Base-by-base conservation (phyloP, 106 monocot species). In the Vanilla planifolia region DNA sequence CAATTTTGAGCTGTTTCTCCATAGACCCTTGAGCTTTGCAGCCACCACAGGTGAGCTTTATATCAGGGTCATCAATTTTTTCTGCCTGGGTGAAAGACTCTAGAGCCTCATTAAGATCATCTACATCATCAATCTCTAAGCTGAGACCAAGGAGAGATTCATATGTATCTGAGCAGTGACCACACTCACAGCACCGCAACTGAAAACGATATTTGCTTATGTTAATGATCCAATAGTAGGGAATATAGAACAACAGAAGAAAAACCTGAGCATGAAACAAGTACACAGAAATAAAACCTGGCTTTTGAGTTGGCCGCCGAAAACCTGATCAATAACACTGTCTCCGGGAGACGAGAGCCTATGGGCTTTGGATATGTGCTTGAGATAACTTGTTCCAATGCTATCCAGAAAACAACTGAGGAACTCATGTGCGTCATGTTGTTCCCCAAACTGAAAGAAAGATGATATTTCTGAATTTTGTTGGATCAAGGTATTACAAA, bases 341-440 rank as follows among this genome's bases (percentile, higher is more conserved):
- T 71, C 51, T 26, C 51, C 59, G 32, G 60, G 61, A 17, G 65
- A 70, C 9, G 48, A 47, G 9, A 37, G 48, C 6, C 26, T 8
- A 16, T 35, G 20, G 11, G 64, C 67, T 20, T 71, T 48, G 6
- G 39, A 36, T 8, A 0, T 37, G 15, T 61, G 59, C 16, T 69
- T 62, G 32, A 66, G 55, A 61, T 71, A 79, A 37, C 74, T 63
- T 14, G 19, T 64, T 33, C 87, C 55, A 23, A 96, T 65, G 26
- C 56, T 70, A 26, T 96, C 79, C n/a, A 90, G 58, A 32, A 96
- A 72, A 26, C 68, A 71, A 13, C 23, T 40, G 22, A 91, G 79
- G 50, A 90, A 96, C 48, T 90, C 95, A 61, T 96, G 95, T 5
- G 95, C 83, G 72, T 96, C 95, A 47, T 84, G 80, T 44, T 96